Evolutionary conservation across 2,329 filamentous ascomycete genomes (phyloP).

Genomic region (Orbilia oligospora): DNA sequence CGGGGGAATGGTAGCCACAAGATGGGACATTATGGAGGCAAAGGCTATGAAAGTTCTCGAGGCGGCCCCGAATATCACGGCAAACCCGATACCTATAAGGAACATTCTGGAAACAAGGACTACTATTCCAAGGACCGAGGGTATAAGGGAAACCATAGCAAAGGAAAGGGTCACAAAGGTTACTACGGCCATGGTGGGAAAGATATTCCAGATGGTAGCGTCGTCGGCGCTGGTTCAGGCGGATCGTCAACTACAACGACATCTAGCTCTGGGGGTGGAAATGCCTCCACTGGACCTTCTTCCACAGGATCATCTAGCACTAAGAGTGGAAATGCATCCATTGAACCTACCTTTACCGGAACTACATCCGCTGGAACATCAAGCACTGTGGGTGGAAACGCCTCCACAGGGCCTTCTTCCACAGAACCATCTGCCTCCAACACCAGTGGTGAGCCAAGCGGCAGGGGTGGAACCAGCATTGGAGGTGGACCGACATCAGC

Average conservation of each 20-base stretch:
- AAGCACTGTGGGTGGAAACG: not conserved
- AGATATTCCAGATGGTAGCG: not conserved
- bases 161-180: conserved; percentile 38
- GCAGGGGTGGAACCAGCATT: too few relatives aligned
- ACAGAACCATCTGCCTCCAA: conserved; percentile 10
- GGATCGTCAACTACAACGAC: too few relatives aligned
- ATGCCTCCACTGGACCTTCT: too few relatives aligned
- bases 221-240: not conserved
- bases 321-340: not conserved
- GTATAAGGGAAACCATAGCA: conserved; percentile 20
- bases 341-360: conserved; percentile 13
- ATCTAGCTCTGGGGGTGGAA: too few relatives aligned
- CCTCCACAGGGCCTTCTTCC: conserved; percentile 18
- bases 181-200: conserved; percentile 13
- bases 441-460: too few relatives aligned
- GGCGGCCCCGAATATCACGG: conserved; percentile 9
- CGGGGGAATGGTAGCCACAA: conserved; percentile 16
- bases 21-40: conserved; percentile 8
- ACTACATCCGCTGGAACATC: not conserved
- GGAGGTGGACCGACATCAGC: too few relatives aligned
- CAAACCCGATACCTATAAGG: conserved; percentile 24
- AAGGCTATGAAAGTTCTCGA: conserved; percentile 1
- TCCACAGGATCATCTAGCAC: not conserved
- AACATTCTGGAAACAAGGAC: conserved; percentile 29
- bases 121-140: conserved; percentile 34